Evolutionary conservation across 2,329 filamentous ascomycete genomes (phyloP), one percentile per base, ranked within the genome.

Genomic region (Penicillium decumbens): DNA sequence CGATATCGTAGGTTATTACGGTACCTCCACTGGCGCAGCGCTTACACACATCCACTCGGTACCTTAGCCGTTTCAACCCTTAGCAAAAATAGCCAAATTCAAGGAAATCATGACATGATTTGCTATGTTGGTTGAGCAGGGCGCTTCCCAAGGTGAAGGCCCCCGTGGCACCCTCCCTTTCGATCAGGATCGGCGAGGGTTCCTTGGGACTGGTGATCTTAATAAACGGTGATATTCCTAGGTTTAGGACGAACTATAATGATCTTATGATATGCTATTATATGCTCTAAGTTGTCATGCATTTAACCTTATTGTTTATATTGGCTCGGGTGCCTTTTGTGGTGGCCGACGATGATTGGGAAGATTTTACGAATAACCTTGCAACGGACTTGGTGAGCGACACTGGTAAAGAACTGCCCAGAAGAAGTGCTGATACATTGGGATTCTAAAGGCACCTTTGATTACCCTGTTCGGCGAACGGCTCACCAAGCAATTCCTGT

Each of bases 401-500:
- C 29, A 25, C 8, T 6, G 9, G 23, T 23, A 8, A 0, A 28
- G 18, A 15, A 3, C 10, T 4, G 3, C 5, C 13, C 1, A 10
- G 7, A 24, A 35, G n/a, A 2, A n/a, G 39, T 10, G 18, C 41
- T 54, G 5, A 51, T 28, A n/a, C 6, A 6, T 18, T n/a, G 28
- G 18, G 0, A 13, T 13, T 20, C 30, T 15, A 5, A 40, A 70
- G 64, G 66, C 68, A 12, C 68, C 67, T 1, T 49, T 72, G 3
- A 66, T 72, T 9, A 55, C 65, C 7, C 62, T 75, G 0, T 78
- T 78, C 32, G 76, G 75, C 1, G 75, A 78, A 35, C 64, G 69
- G 18, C 68, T 76, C 3, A 73, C 74, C 0, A 77, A 72, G 57
- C 75, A 78, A 55, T 78, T 75, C 45, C 66, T 78, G 23, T 76